Conservation (phyloP, 2,329 filamentous ascomycete species). For the Ramichloridium luteum region DNA sequence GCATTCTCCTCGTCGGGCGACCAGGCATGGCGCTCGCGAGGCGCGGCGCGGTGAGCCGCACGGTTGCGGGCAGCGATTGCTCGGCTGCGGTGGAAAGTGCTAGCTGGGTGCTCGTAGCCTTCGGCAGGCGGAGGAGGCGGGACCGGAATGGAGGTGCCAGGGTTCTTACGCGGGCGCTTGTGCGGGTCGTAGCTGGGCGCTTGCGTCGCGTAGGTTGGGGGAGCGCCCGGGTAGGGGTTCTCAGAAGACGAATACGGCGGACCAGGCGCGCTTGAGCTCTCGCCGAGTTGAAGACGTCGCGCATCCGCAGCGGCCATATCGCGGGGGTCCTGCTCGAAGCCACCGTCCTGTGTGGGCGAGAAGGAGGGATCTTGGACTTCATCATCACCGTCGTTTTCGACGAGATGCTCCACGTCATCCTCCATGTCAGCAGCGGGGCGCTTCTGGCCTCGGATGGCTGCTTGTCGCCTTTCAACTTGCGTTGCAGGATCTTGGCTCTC, state of each 20-base stretch:
- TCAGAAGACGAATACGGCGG: constrained; percentile 1
- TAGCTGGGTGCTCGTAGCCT: constrained; percentile 4
- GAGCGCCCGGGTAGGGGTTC: too few species aligned
- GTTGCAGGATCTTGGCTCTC: too few species aligned
- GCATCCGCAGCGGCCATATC: constrained; percentile 19
- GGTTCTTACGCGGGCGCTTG: constrained; percentile 21
- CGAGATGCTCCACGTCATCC: constrained; percentile 21
- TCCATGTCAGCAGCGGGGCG: constrained; percentile 19
- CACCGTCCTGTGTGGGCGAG: constrained; percentile 29
- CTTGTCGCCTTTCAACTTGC: too few species aligned
- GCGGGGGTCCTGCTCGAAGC: constrained; percentile 27
- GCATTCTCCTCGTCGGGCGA: constrained; percentile 24
- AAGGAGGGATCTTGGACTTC: constrained; percentile 9
- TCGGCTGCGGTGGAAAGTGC: constrained; percentile 13
- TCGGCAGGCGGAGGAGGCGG: constrained; percentile 11
- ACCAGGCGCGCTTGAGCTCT: neutral
- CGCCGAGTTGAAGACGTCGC: constrained; percentile 18
- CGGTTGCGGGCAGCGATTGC: constrained; percentile 13
- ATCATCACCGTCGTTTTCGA: too few species aligned
- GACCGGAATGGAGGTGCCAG: constrained; percentile 20
- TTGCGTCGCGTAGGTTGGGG: too few species aligned
- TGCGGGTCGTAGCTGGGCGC: too few species aligned
- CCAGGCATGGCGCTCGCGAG: constrained; percentile 25
- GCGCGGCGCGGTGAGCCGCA: constrained; percentile 7
- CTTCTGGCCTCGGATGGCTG: constrained; percentile 11